Base-by-base conservation (phyloP, 1,139 yeast species). In the Wickerhamomyces sp. region DNA sequence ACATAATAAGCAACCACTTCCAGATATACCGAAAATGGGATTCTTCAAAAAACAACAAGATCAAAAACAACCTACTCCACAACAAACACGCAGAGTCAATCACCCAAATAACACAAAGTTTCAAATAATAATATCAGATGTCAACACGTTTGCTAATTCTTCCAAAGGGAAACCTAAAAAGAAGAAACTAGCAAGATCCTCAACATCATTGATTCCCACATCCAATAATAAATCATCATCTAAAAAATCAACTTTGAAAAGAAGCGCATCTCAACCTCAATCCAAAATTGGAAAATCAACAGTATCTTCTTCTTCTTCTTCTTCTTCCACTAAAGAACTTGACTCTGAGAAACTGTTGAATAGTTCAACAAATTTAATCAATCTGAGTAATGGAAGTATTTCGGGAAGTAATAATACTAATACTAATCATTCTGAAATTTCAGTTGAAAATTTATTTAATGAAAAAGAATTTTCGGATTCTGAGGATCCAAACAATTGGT, bases 81-180 rank as follows among this genome's bases (percentile, higher is more conserved):
- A 34, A 13, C 38, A 35, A 21, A 6, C 42, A 22, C 14, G n/a
- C 18, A 30, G 33, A 20, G 16, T 14, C 3, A 32, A 32, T 17
- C 35, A 38, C 14, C 33, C 33, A 14, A 19, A 31, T n/a, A 35
- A 31, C 13, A 41, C 51, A 2, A 52, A 47, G 31, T 48, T 52
- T 33, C 58, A 54, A 32, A 50, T 54, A 20, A 52, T 54, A 9
- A 52, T 54, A 52, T 47, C 58, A 0, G 56, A 54, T 34, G 54
- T 48, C 3, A 47, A 46, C 28, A 40, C 55, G 2, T 54, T 52
- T 35, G 43, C 54, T 7, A 36, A 39, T 19, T 31, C 38, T 30
- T 13, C 41, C 10, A 44, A 39, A 15, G 19, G 32, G 14, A 37
- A 35, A 15, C 35, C 47, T 26, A 42, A 44, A 31, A 50, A 42